Evolutionary conservation across 148 eudicot genomes (phyloP), one percentile per base, ranked within the genome.

Genomic region (Rhododendron griersonianum): DNA sequence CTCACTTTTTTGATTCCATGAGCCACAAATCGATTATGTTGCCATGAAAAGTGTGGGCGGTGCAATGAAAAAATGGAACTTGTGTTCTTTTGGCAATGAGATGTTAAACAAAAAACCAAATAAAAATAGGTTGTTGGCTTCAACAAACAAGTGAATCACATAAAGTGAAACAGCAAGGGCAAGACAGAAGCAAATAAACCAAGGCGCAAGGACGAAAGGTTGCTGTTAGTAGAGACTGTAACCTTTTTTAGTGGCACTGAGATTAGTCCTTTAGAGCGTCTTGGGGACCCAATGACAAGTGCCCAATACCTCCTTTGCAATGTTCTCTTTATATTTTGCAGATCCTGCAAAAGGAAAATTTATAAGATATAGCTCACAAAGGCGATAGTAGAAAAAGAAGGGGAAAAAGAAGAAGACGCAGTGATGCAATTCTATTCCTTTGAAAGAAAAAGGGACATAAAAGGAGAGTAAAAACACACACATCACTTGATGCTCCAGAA

Each of bases 301-400:
- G 99, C 99, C 92, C 94, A 92, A 90, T 98, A 98, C 87, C 89
- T 93, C 92, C 93, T 98, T 80, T 92, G 96, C 82, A 95, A 89
- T 33, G 87, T 79, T 85, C 91, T 88, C 82, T 89, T 92, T 57
- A 91, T 84, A 86, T 85, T 88, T 41, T 84, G 84, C 82, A 83
- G 87, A 87, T 90, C 92, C 93, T 90, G 81, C 13, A 83, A 69
- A 44, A 35, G 11, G 67, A n/a, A 21, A 37, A 82, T 84, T 74
- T 61, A 63, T 41, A 44, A 82, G 57, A 47, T 57, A 57, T 2
- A 50, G 57, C 44, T 69, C 35, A 1, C 25, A 51, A 2, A 55
- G 78, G 35, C 35, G 13, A n/a, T n/a, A 55, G 39, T 13, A 33
- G 76, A 33, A 30, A 30, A 30, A 2, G 37, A 69, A 69, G 19